These are phyloP conservation scores for Cercophora samala DNA, from an alignment of 495 filamentous ascomycete genomes.

Conservation along the genomic window DNA sequence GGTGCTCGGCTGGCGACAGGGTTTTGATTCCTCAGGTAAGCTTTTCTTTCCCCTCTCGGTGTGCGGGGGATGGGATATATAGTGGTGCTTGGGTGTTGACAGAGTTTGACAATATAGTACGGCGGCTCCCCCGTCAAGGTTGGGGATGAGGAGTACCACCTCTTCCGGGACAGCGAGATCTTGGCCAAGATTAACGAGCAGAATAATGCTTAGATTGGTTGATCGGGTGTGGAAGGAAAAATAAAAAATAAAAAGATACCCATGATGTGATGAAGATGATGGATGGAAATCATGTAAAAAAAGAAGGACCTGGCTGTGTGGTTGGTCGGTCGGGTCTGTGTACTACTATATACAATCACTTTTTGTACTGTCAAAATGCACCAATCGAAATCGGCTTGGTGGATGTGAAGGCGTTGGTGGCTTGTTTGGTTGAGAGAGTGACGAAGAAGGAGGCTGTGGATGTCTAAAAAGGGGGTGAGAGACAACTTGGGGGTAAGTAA, in stretches of 20 bases:
- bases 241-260: conserved; percentile 32
- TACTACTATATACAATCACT: too few relatives aligned
- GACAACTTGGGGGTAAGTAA: too few relatives aligned
- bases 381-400: too few relatives aligned
- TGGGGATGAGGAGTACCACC: conserved; percentile 90
- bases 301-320: too few relatives aligned
- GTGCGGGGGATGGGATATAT: conserved; percentile 15
- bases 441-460: too few relatives aligned
- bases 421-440: too few relatives aligned
- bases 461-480: too few relatives aligned
- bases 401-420: too few relatives aligned
- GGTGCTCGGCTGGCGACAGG: conserved; percentile 79
- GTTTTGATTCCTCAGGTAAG: conserved; percentile 95
- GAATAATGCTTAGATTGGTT: conserved; percentile 16
- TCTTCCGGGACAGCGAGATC: conserved; percentile 93
- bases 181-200: conserved; percentile 90
- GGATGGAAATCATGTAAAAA: background rate
- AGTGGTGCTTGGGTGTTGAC: conserved; percentile 33
- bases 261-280: conserved; percentile 15
- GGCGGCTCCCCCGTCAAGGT: conserved; percentile 96
- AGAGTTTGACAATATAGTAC: conserved; percentile 61
- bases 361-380: too few relatives aligned
- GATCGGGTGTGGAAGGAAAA: background rate
- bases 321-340: too few relatives aligned
- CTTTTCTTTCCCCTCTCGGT: conserved; percentile 14